Conservation (phyloP, 345 rosid genomes). For the Linum usitatissimum region DNA sequence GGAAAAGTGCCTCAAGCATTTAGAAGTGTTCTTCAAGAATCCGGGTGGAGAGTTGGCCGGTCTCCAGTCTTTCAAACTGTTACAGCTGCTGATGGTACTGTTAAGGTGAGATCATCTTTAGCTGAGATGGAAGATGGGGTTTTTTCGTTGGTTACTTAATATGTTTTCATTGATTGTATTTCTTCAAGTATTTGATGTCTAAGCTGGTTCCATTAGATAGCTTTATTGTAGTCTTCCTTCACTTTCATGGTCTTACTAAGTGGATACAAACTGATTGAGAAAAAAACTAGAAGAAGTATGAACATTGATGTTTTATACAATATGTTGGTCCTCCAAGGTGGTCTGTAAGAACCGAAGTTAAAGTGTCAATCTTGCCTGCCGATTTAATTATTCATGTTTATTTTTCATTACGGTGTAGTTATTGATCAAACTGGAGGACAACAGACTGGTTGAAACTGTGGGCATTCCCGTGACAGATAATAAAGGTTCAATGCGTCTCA, state of each 20-base stretch:
- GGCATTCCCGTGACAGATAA: conserved; percentile 83
- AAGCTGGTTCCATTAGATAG: too few relatives aligned
- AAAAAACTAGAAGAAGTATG: too few relatives aligned
- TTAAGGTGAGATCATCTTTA: conserved; percentile 41
- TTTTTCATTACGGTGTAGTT: conserved; percentile 33
- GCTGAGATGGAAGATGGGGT: background rate
- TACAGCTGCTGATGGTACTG: conserved; percentile 86
- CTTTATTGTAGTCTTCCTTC: too few relatives aligned
- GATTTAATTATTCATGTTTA: conserved; percentile 1
- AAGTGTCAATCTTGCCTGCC: background rate
- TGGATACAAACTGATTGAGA: too few relatives aligned
- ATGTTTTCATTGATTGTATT: background rate
- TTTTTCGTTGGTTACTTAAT: background rate
- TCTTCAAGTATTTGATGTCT: too few relatives aligned
- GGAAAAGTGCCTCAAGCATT: conserved; percentile 69
- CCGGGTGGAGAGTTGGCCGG: conserved; percentile 84
- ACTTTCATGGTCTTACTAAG: too few relatives aligned
- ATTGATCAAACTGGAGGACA: conserved; percentile 70
- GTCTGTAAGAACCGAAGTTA: too few relatives aligned
- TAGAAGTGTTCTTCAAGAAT: conserved; percentile 62
- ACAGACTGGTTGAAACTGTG: conserved; percentile 86
- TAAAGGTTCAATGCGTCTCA: conserved; percentile 74
- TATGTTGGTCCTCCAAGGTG: too few relatives aligned
- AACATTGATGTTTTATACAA: too few relatives aligned
- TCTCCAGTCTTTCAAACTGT: conserved; percentile 57